Percentiles rank a stretch among this genome's conserved stretches.
phyloP scores from a whole-genome alignment of 768 basidiomycete genomes.

The Hygrophorus pudorinus region DNA sequence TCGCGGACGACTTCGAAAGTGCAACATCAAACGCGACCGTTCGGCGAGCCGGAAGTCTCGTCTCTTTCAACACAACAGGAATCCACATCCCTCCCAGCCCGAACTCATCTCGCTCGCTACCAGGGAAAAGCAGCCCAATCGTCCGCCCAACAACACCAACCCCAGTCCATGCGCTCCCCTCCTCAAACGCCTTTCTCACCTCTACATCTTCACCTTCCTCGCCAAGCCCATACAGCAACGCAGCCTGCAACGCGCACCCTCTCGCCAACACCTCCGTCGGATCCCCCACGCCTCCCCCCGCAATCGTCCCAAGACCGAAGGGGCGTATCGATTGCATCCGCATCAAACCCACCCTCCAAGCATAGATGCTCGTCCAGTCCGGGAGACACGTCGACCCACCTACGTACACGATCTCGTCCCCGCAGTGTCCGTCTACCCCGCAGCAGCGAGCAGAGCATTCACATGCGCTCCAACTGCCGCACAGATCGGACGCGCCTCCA shows the following conservation, averaged over 20 bases:
- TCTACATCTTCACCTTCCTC: slow-evolving; percentile 39
- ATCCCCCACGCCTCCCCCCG: slow-evolving; percentile 66
- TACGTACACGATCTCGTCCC: slow-evolving; percentile 75
- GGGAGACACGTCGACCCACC: slow-evolving; percentile 70
- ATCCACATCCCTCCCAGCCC: slow-evolving; percentile 56
- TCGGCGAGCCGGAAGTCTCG: slow-evolving; percentile 59
- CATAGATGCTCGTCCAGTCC: slow-evolving; percentile 59
- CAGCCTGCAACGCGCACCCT: slow-evolving; percentile 71
- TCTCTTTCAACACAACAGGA: slow-evolving; percentile 58
- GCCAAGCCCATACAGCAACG: slow-evolving; percentile 41
- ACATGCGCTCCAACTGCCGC: slow-evolving; percentile 41
- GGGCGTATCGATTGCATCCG: slow-evolving; percentile 52
- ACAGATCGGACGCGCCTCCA: slow-evolving; percentile 54
- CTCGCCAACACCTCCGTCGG: slow-evolving; percentile 70
- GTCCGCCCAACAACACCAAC: slow-evolving; percentile 52
- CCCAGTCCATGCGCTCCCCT: slow-evolving; percentile 28
- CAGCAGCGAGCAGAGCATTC: slow-evolving; percentile 38
- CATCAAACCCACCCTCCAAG: slow-evolving; percentile 36
- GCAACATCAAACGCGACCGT: slow-evolving; percentile 48
- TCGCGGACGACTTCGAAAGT: slow-evolving; percentile 30
- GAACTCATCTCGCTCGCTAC: slow-evolving; percentile 25
- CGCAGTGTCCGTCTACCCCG: slow-evolving; percentile 50
- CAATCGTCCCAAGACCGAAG: slow-evolving; percentile 57
- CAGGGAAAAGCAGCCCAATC: slow-evolving; percentile 59
- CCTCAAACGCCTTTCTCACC: slow-evolving; percentile 39